phyloP scores from a whole-genome alignment of 768 basidiomycete genomes.

The Serendipita vermifera region DNA sequence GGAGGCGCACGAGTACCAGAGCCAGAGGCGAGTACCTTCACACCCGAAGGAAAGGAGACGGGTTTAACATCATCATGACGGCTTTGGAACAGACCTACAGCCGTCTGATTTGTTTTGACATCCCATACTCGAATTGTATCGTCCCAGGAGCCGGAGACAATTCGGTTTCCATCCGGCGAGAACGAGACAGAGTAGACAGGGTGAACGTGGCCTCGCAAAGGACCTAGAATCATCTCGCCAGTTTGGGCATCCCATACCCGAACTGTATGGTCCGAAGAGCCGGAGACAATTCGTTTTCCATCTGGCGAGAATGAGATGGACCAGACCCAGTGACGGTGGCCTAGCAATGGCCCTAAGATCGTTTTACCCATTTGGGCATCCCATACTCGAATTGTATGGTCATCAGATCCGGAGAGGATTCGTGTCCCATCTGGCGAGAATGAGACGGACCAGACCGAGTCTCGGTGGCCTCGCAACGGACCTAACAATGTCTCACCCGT shows the following conservation, averaged over 20 bases:
- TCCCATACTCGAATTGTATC: background rate
- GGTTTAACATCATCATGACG: slow-evolving; percentile 22
- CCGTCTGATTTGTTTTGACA: slow-evolving; percentile 16
- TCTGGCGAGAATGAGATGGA: background rate
- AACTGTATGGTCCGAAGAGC: background rate
- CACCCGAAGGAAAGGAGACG: slow-evolving; percentile 24
- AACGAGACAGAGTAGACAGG: background rate
- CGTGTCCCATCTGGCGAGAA: background rate
- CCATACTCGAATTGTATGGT: background rate
- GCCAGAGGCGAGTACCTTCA: slow-evolving; percentile 18
- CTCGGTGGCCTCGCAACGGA: background rate
- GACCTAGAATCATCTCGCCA: background rate
- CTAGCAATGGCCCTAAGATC: background rate
- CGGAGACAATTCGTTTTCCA: background rate
- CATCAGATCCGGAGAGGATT: background rate
- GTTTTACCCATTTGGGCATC: background rate
- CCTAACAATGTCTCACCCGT: slow-evolving; percentile 7
- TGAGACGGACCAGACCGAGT: background rate
- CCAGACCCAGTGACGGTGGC: background rate
- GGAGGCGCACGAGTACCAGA: slow-evolving; percentile 15
- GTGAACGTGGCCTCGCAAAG: background rate
- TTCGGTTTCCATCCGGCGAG: background rate
- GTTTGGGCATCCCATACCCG: background rate
- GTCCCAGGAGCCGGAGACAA: background rate
- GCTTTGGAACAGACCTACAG: slow-evolving; percentile 20